Evolutionary conservation across 331 rosid genomes (phyloP).

Genomic region (Acacia concinna): DNA sequence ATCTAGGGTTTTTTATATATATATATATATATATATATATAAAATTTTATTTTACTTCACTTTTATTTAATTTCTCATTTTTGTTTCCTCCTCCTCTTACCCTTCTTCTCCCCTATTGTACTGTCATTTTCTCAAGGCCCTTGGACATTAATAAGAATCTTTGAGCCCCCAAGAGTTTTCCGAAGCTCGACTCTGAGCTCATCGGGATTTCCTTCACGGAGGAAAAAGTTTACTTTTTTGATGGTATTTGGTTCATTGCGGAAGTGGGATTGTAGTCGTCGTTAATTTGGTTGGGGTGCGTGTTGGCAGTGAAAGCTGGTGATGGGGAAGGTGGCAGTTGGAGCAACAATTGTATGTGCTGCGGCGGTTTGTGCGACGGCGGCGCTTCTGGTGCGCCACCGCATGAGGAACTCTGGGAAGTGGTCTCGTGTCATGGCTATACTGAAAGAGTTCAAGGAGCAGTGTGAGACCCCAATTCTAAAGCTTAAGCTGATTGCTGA

Average conservation of each 20-base stretch:
- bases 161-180: conserved; percentile 22
- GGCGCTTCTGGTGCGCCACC: conserved; percentile 66
- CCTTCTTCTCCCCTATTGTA: not conserved
- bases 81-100: not conserved
- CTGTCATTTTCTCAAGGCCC: conserved; percentile 31
- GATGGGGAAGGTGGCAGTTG: conserved; percentile 76
- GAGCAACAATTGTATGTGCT: conserved; percentile 71
- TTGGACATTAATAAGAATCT: conserved; percentile 28
- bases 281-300: not conserved
- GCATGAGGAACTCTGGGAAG: conserved; percentile 53
- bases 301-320: not conserved
- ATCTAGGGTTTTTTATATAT: conserved; percentile 15
- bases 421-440: conserved; percentile 63
- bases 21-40: too few species aligned
- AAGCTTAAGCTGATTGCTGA: conserved; percentile 81
- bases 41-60: not conserved
- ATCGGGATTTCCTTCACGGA: conserved; percentile 21
- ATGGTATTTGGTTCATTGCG: not conserved
- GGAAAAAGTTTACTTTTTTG: conserved; percentile 37
- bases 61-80: not conserved
- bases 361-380: conserved; percentile 77
- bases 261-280: not conserved
- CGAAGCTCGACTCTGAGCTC: conserved; percentile 8
- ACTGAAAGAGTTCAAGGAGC: conserved; percentile 67
- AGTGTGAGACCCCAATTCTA: conserved; percentile 66